phyloP scores from a whole-genome alignment of 2,329 filamentous ascomycete genomes.

The Aspergillus fumigatiaffinis region DNA sequence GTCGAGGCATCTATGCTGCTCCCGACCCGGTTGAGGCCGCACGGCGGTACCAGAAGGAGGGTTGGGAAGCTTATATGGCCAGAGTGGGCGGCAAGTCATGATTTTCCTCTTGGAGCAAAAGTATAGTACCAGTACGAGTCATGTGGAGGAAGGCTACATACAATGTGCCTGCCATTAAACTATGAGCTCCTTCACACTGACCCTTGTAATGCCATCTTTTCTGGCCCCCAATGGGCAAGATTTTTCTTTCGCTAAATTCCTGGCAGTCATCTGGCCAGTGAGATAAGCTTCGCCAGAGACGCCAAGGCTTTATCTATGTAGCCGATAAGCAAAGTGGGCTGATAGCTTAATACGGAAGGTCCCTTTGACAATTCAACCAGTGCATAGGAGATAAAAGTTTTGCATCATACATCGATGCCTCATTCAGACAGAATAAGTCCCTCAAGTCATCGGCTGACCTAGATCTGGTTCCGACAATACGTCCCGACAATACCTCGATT shows the following conservation, averaged over 20 bases:
- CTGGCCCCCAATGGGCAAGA: neutral
- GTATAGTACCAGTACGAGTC: neutral
- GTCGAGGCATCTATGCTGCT: constrained; percentile 45
- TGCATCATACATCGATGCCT: neutral
- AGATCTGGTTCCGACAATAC: neutral
- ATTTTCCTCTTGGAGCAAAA: neutral
- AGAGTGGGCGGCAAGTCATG: constrained; percentile 24
- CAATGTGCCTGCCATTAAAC: neutral
- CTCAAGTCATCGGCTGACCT: neutral
- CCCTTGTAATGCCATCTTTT: neutral
- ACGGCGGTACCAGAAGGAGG: constrained; percentile 42
- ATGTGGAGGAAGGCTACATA: neutral
- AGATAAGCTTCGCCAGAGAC: neutral
- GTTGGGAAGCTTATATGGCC: constrained; percentile 44
- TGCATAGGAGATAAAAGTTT: neutral
- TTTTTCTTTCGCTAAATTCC: neutral
- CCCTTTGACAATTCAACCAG: neutral
- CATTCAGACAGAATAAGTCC: neutral
- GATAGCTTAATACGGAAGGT: neutral
- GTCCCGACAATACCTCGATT: neutral
- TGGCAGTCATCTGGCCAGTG: neutral
- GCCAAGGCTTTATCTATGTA: neutral
- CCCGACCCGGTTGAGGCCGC: constrained; percentile 43
- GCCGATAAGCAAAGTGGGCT: neutral
- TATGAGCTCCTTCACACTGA: neutral